Conservation (phyloP, 495 filamentous ascomycete genomes). For the Xylaria venustula region DNA sequence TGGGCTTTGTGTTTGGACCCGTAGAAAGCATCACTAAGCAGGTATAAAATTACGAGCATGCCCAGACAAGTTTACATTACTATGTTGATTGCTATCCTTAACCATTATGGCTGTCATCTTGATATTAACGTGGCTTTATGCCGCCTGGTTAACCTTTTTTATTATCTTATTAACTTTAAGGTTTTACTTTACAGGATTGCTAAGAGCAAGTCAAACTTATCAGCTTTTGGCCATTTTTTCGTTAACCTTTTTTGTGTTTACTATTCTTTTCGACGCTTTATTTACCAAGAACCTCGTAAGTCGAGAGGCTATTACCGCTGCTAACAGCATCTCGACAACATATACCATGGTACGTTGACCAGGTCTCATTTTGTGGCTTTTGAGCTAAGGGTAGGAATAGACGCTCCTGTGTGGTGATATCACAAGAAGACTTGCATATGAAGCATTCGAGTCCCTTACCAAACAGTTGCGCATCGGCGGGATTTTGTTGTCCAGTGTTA, state of each 20-base stretch:
- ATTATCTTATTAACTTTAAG: no score
- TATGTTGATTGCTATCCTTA: neutral
- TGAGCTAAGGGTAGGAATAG: neutral
- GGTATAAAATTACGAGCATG: neutral
- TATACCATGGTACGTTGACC: neutral
- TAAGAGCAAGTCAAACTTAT: no score
- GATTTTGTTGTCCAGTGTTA: neutral
- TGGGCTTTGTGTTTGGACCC: no score
- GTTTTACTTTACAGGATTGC: no score
- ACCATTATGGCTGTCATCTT: constrained; percentile 2
- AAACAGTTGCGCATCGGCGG: neutral
- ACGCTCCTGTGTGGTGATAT: neutral
- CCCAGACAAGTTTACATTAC: neutral
- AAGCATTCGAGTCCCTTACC: neutral
- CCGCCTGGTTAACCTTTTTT: no score
- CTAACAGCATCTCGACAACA: neutral
- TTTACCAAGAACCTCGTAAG: neutral
- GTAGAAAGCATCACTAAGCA: neutral
- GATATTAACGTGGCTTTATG: neutral
- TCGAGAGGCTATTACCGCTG: neutral
- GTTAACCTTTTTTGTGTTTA: neutral
- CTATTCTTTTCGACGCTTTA: neutral
- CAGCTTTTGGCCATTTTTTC: neutral
- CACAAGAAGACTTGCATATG: neutral
- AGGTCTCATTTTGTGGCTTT: neutral